Evolutionary conservation across 2,329 filamentous ascomycete genomes (phyloP), one percentile per base, ranked within the genome.

Genomic region (Xylogone sp.): DNA sequence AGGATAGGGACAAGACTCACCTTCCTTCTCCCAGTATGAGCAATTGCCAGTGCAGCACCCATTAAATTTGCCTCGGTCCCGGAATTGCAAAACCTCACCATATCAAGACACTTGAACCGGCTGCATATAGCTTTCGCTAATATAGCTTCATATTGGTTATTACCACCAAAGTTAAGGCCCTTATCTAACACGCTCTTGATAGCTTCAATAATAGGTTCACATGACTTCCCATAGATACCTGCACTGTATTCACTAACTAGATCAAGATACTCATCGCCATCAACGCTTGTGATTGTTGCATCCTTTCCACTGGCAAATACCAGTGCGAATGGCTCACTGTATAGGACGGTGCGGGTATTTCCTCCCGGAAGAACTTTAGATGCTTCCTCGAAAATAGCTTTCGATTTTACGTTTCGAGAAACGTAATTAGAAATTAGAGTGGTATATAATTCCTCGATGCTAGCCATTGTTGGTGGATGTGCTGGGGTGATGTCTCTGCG

Each of bases 31-130:
- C 49, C 49, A 2, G 62, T 64, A 21, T 52, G 56, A 5, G 49
- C 53, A 3, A 51, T n/a, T 2, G 62, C 58, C 8, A 57, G 53
- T n/a, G 75, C 76, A 1, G 87, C 61, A 2, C 82, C 82, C 60
- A 83, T 77, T 4, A 81, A 70, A 47, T 82, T 86, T 3, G 82
- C 82, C 63, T 87, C 84, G 0, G 84, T 87, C 2, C 84, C 84
- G 0, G 81, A 84, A 64, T 86, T 87, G 42, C 78, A 75, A 64
- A 87, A 86, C 1, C 84, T 73, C 3, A 86, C 67, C 12, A 74
- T 71, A 6, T 83, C 80, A 4, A 86, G 67, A 5, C 61, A 39
- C 0, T 65, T 59, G 56, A 86, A 84, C 3, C 82, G 72, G 4
- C 65, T 57, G 50, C 74, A 76, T 19, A 86, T 60, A 4, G 73